Evolutionary conservation across 2,329 filamentous ascomycete species (phyloP).

Genomic region (Cercospora zeae-maydis): DNA sequence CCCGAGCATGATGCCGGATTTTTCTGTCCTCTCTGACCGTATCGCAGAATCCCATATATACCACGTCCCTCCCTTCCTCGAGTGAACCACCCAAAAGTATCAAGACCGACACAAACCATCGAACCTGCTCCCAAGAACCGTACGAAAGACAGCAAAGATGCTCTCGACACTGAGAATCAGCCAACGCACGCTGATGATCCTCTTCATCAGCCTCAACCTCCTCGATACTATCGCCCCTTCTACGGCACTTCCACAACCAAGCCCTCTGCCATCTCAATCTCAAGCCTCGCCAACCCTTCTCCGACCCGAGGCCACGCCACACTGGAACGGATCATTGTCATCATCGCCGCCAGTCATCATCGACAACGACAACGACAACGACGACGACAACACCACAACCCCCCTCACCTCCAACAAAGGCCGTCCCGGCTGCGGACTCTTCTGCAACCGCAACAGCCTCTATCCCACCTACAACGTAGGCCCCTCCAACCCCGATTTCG

Average conservation of each 20-base stretch:
- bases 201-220: not conserved
- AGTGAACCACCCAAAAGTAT: not conserved
- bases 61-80: not conserved
- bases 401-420: not conserved
- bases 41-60: not conserved
- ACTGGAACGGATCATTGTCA: not conserved
- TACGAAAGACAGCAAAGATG: not conserved
- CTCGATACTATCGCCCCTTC: not conserved
- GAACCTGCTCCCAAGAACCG: no score
- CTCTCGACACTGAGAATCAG: not conserved
- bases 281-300: not conserved
- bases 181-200: not conserved
- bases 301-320: not conserved
- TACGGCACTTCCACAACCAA: not conserved
- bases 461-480: not conserved
- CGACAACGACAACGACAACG: no score
- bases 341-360: not conserved
- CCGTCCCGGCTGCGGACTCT: not conserved
- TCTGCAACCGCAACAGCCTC: not conserved
- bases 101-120: no score
- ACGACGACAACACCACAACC: not conserved
- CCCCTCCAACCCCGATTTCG: not conserved
- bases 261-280: not conserved
- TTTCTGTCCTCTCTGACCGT: not conserved
- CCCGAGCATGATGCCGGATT: not conserved